Percentiles rank a stretch among this genome's conserved stretches.
phyloP scores from a whole-genome alignment of 768 basidiomycete species.

The Coprinellus micaceus region DNA sequence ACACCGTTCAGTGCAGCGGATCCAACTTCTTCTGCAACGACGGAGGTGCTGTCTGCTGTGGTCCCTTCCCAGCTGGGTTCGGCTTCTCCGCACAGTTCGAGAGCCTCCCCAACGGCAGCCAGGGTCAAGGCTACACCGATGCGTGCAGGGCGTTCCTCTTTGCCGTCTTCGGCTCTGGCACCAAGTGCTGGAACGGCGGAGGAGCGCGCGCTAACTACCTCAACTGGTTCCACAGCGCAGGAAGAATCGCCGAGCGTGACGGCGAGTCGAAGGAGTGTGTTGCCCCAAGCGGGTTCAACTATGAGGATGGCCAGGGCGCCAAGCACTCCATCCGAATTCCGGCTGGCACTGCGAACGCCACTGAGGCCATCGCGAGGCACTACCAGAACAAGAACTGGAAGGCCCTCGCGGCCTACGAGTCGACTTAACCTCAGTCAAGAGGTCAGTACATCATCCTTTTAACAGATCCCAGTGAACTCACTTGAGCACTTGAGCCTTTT shows the following conservation, averaged over 20 bases:
- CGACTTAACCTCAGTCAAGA: no score
- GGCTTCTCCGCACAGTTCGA: conserved; percentile 15
- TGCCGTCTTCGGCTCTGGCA: conserved; percentile 13
- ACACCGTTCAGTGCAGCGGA: conserved; percentile 13
- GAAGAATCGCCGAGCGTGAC: not conserved
- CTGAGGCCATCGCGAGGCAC: not conserved
- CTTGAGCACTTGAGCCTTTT: no score
- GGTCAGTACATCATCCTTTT: no score
- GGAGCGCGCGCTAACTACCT: conserved; percentile 8
- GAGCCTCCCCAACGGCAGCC: conserved; percentile 11
- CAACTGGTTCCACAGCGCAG: conserved; percentile 13
- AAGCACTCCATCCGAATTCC: not conserved
- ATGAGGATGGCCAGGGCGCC: not conserved
- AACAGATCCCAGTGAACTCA: no score
- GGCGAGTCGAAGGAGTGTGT: not conserved
- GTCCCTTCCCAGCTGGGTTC: conserved; percentile 15
- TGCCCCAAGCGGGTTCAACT: not conserved
- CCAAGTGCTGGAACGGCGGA: conserved; percentile 16
- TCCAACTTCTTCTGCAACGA: conserved; percentile 13
- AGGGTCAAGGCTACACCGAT: conserved; percentile 15
- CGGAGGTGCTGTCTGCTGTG: conserved; percentile 13
- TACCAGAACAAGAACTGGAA: not conserved
- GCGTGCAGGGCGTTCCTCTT: conserved; percentile 8
- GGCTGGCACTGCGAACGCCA: not conserved
- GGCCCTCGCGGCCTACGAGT: not conserved